phyloP scores from a whole-genome alignment of 805 yeast species.

The Cyberlindnera meyerae region DNA sequence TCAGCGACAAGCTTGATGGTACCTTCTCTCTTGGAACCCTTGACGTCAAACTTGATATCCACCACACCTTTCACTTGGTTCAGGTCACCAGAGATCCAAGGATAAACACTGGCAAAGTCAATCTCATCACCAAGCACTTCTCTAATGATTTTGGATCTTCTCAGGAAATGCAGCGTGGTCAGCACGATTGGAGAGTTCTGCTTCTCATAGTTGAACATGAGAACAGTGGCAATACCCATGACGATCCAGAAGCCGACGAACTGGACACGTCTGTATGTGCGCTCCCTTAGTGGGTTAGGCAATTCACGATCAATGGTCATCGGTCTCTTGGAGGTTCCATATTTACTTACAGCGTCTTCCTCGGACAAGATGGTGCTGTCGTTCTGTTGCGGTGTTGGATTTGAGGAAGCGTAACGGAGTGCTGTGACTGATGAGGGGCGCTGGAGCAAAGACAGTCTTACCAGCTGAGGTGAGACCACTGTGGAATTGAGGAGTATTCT shows the following conservation, averaged over 20 bases:
- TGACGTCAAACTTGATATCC: constrained; percentile 64
- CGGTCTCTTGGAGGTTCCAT: constrained; percentile 13
- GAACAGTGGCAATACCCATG: constrained; percentile 50
- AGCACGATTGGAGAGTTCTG: constrained; percentile 83
- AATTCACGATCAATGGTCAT: constrained; percentile 59
- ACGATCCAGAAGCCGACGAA: constrained; percentile 50
- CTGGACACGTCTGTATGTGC: constrained; percentile 45
- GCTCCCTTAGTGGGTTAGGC: constrained; percentile 70
- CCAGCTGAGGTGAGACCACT: neutral
- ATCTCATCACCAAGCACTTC: constrained; percentile 70
- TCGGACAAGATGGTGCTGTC: constrained; percentile 7
- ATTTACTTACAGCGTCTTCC: constrained; percentile 5
- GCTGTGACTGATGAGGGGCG: neutral
- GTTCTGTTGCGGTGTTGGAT: neutral
- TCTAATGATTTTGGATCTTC: constrained; percentile 66
- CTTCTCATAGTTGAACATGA: constrained; percentile 90
- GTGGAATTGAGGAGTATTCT: constrained; percentile 1
- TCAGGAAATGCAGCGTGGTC: constrained; percentile 78
- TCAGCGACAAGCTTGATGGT: constrained; percentile 64
- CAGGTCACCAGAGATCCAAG: constrained; percentile 85
- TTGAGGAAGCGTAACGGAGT: neutral
- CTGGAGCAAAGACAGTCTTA: neutral
- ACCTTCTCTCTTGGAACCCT: constrained; percentile 59
- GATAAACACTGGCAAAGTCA: constrained; percentile 66
- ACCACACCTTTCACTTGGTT: constrained; percentile 81